These are phyloP conservation scores for Tuber magnatum DNA, from an alignment of 495 filamentous ascomycete species.

Conservation along the genomic window DNA sequence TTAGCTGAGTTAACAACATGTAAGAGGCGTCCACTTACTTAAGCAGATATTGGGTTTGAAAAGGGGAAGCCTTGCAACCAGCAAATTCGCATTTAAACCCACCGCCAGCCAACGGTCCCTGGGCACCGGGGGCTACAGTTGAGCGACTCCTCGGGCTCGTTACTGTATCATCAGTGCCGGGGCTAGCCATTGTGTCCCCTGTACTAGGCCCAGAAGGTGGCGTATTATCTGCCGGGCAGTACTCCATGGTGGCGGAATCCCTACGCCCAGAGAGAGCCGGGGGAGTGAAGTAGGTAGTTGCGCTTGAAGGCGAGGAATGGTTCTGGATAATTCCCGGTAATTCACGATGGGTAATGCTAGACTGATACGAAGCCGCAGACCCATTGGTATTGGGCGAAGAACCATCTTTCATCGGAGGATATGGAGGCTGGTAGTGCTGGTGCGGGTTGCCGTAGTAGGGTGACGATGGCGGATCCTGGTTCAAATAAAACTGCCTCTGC, in stretches of 20 bases:
- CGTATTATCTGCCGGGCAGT: conserved; percentile 30
- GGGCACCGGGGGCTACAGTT: conserved; percentile 31
- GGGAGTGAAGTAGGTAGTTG: conserved; percentile 33
- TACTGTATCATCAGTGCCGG: conserved; percentile 35
- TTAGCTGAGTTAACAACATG: conserved; percentile 31
- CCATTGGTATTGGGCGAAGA: conserved; percentile 20
- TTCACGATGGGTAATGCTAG: conserved; percentile 24
- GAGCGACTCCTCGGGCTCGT: conserved; percentile 27
- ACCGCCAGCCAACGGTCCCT: conserved; percentile 30
- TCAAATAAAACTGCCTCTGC: conserved; percentile 26
- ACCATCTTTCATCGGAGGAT: conserved; percentile 35
- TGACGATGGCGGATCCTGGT: conserved; percentile 15
- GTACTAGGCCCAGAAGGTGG: conserved; percentile 38
- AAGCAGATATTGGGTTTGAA: conserved; percentile 82
- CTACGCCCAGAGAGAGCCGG: conserved; percentile 28
- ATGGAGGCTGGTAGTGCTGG: conserved; percentile 26
- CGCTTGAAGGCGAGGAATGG: conserved; percentile 18
- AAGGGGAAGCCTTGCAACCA: conserved; percentile 74
- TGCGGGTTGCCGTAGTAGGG: conserved; percentile 26
- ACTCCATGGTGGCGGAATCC: conserved; percentile 28
- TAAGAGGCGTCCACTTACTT: conserved; percentile 51
- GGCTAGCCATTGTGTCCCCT: conserved; percentile 38
- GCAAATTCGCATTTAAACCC: conserved; percentile 54
- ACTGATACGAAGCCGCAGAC: conserved; percentile 17
- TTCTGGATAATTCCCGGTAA: conserved; percentile 21